A percentile compares a stretch with the other conserved stretches of the same genome.
Conservation (phyloP, 2,329 filamentous ascomycete species). For the Beauveria scarabaeidicola region DNA sequence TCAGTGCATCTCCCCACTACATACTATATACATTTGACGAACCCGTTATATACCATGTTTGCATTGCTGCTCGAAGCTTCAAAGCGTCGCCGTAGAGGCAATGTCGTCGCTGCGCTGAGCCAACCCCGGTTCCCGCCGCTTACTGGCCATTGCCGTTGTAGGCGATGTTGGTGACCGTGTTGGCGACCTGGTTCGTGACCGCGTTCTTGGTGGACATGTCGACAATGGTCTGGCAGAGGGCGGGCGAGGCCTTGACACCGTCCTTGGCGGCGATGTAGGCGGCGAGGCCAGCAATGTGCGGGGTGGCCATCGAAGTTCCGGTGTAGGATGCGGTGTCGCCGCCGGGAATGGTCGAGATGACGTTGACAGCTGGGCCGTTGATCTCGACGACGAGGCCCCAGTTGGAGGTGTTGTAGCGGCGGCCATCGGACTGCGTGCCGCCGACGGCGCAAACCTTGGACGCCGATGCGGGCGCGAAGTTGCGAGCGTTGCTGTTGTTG, state of each 20-base stretch:
- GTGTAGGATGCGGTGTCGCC: constrained; percentile 35
- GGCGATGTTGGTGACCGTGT: constrained; percentile 34
- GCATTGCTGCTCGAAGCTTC: no score
- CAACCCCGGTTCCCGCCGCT: no score
- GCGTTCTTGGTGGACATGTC: constrained; percentile 28
- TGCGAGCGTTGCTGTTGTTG: constrained; percentile 24
- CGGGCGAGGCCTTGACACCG: constrained; percentile 10
- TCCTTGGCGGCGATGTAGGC: constrained; percentile 27
- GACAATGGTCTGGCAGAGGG: constrained; percentile 23
- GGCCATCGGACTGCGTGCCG: constrained; percentile 28
- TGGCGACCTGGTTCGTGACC: constrained; percentile 21
- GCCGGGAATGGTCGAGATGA: constrained; percentile 37
- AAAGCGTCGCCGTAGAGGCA: no score
- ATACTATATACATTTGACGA: background rate
- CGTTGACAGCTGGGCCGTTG: constrained; percentile 35
- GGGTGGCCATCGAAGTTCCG: constrained; percentile 30
- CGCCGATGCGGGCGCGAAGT: constrained; percentile 34
- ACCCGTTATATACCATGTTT: background rate
- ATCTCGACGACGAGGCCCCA: constrained; percentile 36
- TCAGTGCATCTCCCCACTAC: background rate
- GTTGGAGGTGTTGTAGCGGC: constrained; percentile 35
- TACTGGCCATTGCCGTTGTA: constrained; percentile 39
- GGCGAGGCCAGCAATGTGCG: constrained; percentile 16
- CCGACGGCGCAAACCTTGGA: constrained; percentile 38
- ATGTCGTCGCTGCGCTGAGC: no score